phyloP scores from a whole-genome alignment of 805 yeast species.

The Debaryomyces hansenii region DNA sequence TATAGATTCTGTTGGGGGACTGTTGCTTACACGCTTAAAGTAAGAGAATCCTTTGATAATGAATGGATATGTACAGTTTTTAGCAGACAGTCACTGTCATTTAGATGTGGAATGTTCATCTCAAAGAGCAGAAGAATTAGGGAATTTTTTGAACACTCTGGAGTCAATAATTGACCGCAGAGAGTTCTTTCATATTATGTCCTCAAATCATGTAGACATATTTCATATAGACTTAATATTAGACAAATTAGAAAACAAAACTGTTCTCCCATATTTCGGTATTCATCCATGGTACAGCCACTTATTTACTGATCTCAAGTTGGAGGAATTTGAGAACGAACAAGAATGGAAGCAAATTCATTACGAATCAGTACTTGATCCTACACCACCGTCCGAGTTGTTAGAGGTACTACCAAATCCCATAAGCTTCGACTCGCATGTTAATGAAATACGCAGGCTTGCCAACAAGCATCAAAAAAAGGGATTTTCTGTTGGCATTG shows the following conservation, averaged over 20 bases:
- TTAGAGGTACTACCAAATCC: constrained; percentile 64
- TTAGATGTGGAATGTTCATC: constrained; percentile 16
- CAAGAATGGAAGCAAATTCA: constrained; percentile 47
- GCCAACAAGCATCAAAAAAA: constrained; percentile 12
- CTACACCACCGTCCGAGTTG: constrained; percentile 37
- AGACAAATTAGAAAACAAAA: constrained; percentile 9
- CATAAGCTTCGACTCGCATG: constrained; percentile 34
- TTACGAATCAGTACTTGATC: constrained; percentile 52
- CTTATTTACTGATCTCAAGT: constrained; percentile 42
- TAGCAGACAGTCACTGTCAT: constrained; percentile 39
- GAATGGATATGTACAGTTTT: background rate
- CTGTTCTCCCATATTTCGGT: constrained; percentile 57
- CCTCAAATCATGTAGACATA: constrained; percentile 37
- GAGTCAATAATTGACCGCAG: constrained; percentile 2
- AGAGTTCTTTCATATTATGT: constrained; percentile 33
- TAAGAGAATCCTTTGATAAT: background rate
- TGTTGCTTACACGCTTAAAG: background rate
- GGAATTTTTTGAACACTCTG: constrained; percentile 7
- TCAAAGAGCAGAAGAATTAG: constrained; percentile 8
- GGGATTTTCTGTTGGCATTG: constrained; percentile 47
- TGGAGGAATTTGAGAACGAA: constrained; percentile 6
- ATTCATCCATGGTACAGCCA: constrained; percentile 94
- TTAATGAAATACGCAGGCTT: constrained; percentile 26
- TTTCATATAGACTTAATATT: constrained; percentile 20
- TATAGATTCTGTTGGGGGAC: background rate